Conservation (phyloP, 345 rosid genomes). For the Salix dunnii region DNA sequence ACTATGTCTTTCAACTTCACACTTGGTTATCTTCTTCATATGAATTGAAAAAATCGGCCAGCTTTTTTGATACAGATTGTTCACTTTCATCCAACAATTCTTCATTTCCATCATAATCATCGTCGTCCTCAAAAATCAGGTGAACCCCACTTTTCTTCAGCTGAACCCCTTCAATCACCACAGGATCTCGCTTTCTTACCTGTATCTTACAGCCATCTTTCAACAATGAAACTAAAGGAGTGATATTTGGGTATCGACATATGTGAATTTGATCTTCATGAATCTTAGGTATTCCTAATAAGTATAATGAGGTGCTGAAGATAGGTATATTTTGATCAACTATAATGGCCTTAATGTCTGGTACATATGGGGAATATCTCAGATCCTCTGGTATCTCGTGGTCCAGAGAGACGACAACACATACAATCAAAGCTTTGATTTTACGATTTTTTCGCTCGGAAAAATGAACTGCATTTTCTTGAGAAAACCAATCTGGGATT, state of each 20-base stretch:
- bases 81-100: conserved; percentile 32
- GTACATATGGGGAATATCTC: conserved; percentile 29
- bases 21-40: conserved; percentile 5
- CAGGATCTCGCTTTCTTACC: conserved; percentile 23
- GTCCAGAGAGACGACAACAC: conserved; percentile 45
- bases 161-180: conserved; percentile 25
- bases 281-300: conserved; percentile 49
- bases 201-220: conserved; percentile 36
- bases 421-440: conserved; percentile 43
- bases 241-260: conserved; percentile 37
- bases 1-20: not conserved
- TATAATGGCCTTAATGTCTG: conserved; percentile 41
- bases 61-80: conserved; percentile 39
- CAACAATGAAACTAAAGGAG: conserved; percentile 34
- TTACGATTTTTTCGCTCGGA: conserved; percentile 35
- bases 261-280: conserved; percentile 49
- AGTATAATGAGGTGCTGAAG: conserved; percentile 14
- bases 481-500: conserved; percentile 55
- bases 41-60: conserved; percentile 40
- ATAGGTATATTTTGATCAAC: not conserved
- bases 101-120: conserved; percentile 44
- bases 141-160: conserved; percentile 43
- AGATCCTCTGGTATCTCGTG: conserved; percentile 22
- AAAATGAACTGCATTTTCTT: conserved; percentile 20
- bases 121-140: conserved; percentile 45